Conservation (phyloP, 805 yeast genomes). For the Metschnikowia kunwiensis region DNA sequence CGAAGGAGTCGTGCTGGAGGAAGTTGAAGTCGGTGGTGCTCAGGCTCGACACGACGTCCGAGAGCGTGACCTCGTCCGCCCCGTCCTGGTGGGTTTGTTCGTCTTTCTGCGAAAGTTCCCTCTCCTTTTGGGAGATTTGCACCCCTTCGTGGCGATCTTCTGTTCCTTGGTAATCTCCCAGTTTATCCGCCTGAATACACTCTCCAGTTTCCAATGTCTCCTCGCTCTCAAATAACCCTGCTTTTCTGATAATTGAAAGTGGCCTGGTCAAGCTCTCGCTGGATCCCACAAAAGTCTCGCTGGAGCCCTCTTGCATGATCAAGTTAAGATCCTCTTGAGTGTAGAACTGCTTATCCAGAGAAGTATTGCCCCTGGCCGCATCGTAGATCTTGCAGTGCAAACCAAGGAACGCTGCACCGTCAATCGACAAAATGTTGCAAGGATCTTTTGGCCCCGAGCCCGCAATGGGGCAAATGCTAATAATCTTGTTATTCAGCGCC, state of each 20-base stretch:
- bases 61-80: background rate
- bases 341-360: slow-evolving; percentile 21
- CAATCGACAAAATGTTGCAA: slow-evolving; percentile 49
- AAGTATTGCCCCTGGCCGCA: slow-evolving; percentile 19
- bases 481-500: slow-evolving; percentile 51
- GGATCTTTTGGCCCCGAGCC: slow-evolving; percentile 21
- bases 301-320: slow-evolving; percentile 9
- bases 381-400: slow-evolving; percentile 45
- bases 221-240: background rate
- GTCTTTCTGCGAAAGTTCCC: background rate
- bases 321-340: slow-evolving; percentile 25
- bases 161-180: background rate
- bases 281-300: slow-evolving; percentile 14
- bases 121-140: no score
- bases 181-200: background rate
- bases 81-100: background rate
- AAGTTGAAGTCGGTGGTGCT: slow-evolving; percentile 8
- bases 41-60: background rate
- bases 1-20: background rate
- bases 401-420: slow-evolving; percentile 53
- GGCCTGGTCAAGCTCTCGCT: slow-evolving; percentile 8
- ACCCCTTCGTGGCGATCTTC: background rate
- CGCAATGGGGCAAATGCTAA: slow-evolving; percentile 40
- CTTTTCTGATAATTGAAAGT: slow-evolving; percentile 5
- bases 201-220: slow-evolving; percentile 2